Percentiles rank a stretch among this genome's conserved stretches.
Evolutionary conservation across 139 green algal species (phyloP).

Genomic region (Chlamydomonas incerta): DNA sequence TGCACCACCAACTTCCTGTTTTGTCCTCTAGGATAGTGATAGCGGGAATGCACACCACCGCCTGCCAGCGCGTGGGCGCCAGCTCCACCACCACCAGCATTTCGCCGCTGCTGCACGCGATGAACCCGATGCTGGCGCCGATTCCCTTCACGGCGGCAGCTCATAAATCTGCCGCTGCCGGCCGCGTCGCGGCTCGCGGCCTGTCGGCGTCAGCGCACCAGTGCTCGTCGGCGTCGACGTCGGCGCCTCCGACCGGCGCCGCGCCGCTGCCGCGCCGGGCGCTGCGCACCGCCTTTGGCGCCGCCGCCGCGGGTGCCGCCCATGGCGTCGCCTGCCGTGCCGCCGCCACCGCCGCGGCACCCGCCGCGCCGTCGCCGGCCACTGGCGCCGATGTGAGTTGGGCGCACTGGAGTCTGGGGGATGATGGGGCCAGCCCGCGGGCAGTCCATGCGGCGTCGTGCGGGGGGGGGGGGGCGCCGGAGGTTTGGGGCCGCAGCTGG

Average conservation of each 20-base stretch:
- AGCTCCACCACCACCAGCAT: not conserved
- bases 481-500: no score
- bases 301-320: conserved; percentile 54
- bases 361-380: not conserved
- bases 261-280: no score
- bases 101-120: not conserved
- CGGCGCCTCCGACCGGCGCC: not conserved
- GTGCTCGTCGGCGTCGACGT: not conserved
- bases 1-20: no score
- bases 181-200: not conserved
- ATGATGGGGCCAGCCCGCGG: no score
- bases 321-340: not conserved
- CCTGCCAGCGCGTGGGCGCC: not conserved
- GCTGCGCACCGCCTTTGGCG: conserved; percentile 27
- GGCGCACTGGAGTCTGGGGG: no score
- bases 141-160: conserved; percentile 6
- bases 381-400: not conserved
- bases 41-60: conserved; percentile 2
- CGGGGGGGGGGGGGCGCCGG: no score
- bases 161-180: no score
- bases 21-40: no score
- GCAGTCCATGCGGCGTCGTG: no score
- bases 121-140: not conserved
- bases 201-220: no score
- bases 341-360: not conserved